Conservation (phyloP, 306 rosid species). For the Gastrolobium bilobum region DNA sequence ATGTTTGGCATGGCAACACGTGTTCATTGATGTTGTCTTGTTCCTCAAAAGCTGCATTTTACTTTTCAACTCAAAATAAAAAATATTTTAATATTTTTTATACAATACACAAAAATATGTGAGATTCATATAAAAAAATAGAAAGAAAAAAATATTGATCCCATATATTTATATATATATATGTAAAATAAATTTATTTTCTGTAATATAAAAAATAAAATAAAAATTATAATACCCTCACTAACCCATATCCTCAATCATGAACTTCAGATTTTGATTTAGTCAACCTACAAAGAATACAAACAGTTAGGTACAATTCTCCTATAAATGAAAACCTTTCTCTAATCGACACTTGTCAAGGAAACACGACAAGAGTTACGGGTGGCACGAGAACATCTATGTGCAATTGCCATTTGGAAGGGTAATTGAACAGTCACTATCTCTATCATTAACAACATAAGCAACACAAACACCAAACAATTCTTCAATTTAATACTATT, state of each 20-base stretch:
- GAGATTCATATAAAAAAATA: too few species aligned
- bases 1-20: slow-evolving; percentile 44
- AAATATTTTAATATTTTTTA: too few species aligned
- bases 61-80: background rate
- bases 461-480: background rate
- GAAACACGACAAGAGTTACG: background rate
- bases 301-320: slow-evolving; percentile 17
- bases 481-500: background rate
- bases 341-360: slow-evolving; percentile 24
- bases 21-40: slow-evolving; percentile 41
- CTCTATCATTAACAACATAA: slow-evolving; percentile 1
- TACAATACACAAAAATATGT: too few species aligned
- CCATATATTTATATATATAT: too few species aligned
- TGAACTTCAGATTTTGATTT: slow-evolving; percentile 14
- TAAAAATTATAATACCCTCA: too few species aligned
- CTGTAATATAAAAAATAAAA: too few species aligned
- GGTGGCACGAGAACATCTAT: slow-evolving; percentile 25
- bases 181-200: too few species aligned
- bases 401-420: slow-evolving; percentile 40
- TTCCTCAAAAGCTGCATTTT: slow-evolving; percentile 23
- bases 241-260: background rate
- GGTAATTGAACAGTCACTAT: slow-evolving; percentile 36
- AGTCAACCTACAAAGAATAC: slow-evolving; percentile 24
- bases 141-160: too few species aligned
- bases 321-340: background rate